Conservation (phyloP, 2,329 filamentous ascomycete species). For the Penicillium sp. region DNA sequence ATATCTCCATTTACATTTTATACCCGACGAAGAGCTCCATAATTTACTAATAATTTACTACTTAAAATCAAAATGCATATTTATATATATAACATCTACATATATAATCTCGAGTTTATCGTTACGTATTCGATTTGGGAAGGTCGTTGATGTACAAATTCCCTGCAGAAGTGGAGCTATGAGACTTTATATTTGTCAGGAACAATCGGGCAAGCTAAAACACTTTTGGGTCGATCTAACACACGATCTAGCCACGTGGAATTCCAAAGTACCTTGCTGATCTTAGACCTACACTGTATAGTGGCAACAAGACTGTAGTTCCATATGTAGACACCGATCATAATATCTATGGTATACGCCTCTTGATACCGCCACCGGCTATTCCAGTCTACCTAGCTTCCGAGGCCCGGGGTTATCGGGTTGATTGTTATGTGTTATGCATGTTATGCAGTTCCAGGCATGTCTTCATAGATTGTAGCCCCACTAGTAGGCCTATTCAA, state of each 20-base stretch:
- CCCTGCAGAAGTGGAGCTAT: neutral
- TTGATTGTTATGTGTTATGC: neutral
- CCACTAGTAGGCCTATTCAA: neutral
- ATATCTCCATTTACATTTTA: neutral
- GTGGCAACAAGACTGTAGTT: neutral
- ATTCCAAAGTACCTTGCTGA: neutral
- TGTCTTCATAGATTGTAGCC: neutral
- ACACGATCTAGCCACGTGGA: conserved; percentile 5
- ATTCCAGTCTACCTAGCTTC: neutral
- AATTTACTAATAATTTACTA: too few relatives aligned
- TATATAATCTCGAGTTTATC: too few relatives aligned
- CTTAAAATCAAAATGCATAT: too few relatives aligned
- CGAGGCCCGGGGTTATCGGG: too few relatives aligned
- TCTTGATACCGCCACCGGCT: neutral
- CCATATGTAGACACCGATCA: neutral
- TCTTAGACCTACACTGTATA: neutral
- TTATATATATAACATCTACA: too few relatives aligned
- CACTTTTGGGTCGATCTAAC: neutral
- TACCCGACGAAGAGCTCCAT: too few relatives aligned
- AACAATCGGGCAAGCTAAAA: neutral
- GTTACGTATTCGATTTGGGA: neutral
- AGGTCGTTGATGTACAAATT: neutral
- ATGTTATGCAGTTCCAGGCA: neutral
- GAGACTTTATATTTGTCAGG: neutral
- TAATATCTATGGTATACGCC: neutral